phyloP scores from a whole-genome alignment of 2,329 filamentous ascomycete genomes.

The Endothia cerciana region DNA sequence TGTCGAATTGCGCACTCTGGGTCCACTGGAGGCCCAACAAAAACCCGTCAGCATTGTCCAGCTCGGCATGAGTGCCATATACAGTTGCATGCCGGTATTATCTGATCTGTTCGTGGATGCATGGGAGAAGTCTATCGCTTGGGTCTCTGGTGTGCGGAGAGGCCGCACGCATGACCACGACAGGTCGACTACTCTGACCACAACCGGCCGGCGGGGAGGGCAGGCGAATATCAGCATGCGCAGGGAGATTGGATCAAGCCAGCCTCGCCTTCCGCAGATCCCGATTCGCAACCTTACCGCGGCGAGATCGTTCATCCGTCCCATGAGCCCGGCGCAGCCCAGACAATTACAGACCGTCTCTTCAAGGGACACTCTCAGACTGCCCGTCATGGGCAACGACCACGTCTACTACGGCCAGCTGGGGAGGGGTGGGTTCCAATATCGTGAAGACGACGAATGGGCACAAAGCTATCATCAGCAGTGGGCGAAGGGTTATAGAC shows the following conservation, averaged over 20 bases:
- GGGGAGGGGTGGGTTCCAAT: neutral
- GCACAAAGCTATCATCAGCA: constrained; percentile 12
- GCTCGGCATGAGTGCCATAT: constrained; percentile 3
- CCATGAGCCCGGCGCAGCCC: neutral
- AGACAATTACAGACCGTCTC: neutral
- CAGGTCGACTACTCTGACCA: neutral
- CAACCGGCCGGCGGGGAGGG: neutral
- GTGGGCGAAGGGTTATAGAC: constrained; percentile 7
- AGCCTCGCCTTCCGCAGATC: neutral
- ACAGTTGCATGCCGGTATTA: constrained; percentile 4
- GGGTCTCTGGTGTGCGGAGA: neutral
- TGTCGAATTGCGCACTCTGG: neutral
- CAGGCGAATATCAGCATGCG: neutral
- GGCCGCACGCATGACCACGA: neutral
- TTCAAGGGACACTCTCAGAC: neutral
- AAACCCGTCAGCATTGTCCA: neutral
- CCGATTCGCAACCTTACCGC: neutral
- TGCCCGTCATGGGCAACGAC: constrained; percentile 1
- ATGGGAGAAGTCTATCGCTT: neutral
- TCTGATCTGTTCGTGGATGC: constrained; percentile 1
- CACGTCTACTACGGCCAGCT: neutral
- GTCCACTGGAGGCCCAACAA: too few relatives aligned
- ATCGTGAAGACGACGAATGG: constrained; percentile 6
- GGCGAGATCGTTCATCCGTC: neutral
- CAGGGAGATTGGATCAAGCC: neutral